Evolutionary conservation across 2,329 filamentous ascomycete genomes (phyloP), one percentile per base, ranked within the genome.

Genomic region (Pseudocercospora fijiensis): DNA sequence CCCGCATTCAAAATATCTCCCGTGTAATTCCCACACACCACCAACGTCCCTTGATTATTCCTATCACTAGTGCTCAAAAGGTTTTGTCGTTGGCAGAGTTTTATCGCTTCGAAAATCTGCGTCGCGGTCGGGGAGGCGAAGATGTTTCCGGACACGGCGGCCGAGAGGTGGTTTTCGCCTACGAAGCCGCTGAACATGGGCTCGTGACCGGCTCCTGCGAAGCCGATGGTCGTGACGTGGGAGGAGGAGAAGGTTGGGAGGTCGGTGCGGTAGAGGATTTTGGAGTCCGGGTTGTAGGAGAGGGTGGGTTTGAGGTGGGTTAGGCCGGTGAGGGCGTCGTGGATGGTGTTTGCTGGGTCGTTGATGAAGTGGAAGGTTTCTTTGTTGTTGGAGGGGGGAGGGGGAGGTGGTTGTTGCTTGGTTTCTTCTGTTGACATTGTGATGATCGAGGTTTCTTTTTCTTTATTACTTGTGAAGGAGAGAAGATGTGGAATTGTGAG

Each of bases 101-200:
- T 82, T 45, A 88, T 82, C 5, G 81, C 86, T 1, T 85, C 82
- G 8, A 87, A 74, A 61, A 89, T 86, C 75, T 89, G 86, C 64
- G 84, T 85, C 10, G 86, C 86, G 63, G 83, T 86, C 0, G 86
- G 86, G 6, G 82, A 85, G 16, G 86, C 86, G 67, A 89, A 89
- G 67, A 89, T 84, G 70, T 87, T 85, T 49, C 86, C 86, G 3
- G 80, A 81, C 4, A 86, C 86, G 4, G 85, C 83, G 4, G 85
- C 85, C 1, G 84, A 80, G n/a, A 89, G 81, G 76, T 88, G 80
- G 72, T 86, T 86, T 62, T 76, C 73, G 60, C 86, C 86, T 1
- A 89, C 86, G 69, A 88, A 88, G 60, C 86, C 86, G 1, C 84
- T 79, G 82, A 86, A 88, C 66, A 85, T 86, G 20, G 86, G 86